phyloP scores from a whole-genome alignment of 345 rosid species.

The Excoecaria cochinchinensis region DNA sequence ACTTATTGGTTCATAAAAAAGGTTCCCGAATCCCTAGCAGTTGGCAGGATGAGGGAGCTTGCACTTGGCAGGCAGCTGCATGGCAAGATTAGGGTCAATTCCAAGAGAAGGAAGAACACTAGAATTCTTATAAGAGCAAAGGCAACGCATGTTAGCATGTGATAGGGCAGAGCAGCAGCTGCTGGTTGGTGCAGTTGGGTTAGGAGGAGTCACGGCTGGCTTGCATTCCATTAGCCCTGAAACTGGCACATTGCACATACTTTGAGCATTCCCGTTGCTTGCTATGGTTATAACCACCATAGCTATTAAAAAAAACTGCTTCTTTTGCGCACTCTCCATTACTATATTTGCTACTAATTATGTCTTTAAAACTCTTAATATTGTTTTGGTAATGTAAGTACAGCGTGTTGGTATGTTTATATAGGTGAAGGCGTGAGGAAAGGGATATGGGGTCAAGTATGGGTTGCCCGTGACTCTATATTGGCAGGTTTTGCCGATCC shows the following conservation, averaged over 20 bases:
- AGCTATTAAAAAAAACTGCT: background rate
- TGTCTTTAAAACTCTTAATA: too few species aligned
- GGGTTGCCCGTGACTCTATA: conserved; percentile 9
- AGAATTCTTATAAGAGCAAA: conserved; percentile 55
- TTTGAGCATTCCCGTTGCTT: conserved; percentile 29
- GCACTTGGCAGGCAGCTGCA: conserved; percentile 56
- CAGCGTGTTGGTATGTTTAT: background rate
- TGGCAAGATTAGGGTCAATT: conserved; percentile 55
- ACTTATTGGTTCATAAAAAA: too few species aligned
- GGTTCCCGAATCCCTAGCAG: conserved; percentile 20
- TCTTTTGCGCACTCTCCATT: conserved; percentile 19
- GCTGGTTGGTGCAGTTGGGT: conserved; percentile 35
- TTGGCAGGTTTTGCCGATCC: background rate
- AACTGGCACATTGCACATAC: conserved; percentile 39
- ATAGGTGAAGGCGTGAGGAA: background rate
- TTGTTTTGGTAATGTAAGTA: too few species aligned
- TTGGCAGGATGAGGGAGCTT: conserved; percentile 39
- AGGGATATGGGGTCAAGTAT: background rate
- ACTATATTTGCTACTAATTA: too few species aligned
- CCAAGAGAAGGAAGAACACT: conserved; percentile 47
- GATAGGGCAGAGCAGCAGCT: conserved; percentile 48
- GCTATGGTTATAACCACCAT: conserved; percentile 18
- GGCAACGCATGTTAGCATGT: conserved; percentile 43
- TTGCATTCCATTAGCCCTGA: conserved; percentile 44
- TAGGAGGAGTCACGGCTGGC: conserved; percentile 48